A percentile compares a stretch with the other conserved stretches of the same genome.
phyloP scores from a whole-genome alignment of 352 stramenopile genomes.

The Phytophthora pisi region DNA sequence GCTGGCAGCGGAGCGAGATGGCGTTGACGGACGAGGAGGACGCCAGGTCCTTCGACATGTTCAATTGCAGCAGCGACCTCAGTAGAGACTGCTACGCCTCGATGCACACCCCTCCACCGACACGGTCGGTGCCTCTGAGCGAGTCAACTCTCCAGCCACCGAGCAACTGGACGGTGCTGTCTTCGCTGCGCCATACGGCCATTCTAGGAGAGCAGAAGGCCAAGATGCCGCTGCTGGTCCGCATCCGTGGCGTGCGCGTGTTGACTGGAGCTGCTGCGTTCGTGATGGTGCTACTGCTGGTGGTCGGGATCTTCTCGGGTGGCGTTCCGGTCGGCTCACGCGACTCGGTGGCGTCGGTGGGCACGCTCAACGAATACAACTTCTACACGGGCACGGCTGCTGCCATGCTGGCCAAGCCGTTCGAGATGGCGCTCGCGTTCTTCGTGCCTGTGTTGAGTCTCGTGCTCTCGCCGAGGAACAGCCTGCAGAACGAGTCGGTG shows the following conservation, averaged over 20 bases:
- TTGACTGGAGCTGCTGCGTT: conserved; percentile 30
- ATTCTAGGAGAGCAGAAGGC: conserved; percentile 31
- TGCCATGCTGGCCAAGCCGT: conserved; percentile 42
- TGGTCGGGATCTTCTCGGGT: conserved; percentile 35
- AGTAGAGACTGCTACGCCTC: conserved; percentile 27
- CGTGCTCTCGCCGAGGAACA: conserved; percentile 42
- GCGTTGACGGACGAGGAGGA: conserved; percentile 9
- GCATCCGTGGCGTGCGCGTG: conserved; percentile 28
- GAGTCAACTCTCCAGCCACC: not conserved
- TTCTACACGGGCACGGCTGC: conserved; percentile 55
- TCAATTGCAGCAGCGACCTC: conserved; percentile 22
- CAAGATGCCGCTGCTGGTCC: conserved; percentile 34
- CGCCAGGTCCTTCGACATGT: conserved; percentile 8
- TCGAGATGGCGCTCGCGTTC: conserved; percentile 44
- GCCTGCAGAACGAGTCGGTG: conserved; percentile 51
- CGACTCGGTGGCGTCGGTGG: conserved; percentile 21
- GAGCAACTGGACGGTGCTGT: conserved; percentile 36
- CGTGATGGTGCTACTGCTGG: conserved; percentile 26
- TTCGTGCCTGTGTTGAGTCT: conserved; percentile 53
- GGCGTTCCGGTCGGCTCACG: conserved; percentile 35
- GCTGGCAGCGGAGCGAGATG: conserved; percentile 2
- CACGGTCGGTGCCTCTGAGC: conserved; percentile 2
- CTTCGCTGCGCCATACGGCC: conserved; percentile 34
- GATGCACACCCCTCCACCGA: conserved; percentile 22
- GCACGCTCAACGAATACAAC: conserved; percentile 50